These are phyloP conservation scores for Candida pseudofarinosa DNA, from an alignment of 805 yeast genomes.

Conservation along the genomic window DNA sequence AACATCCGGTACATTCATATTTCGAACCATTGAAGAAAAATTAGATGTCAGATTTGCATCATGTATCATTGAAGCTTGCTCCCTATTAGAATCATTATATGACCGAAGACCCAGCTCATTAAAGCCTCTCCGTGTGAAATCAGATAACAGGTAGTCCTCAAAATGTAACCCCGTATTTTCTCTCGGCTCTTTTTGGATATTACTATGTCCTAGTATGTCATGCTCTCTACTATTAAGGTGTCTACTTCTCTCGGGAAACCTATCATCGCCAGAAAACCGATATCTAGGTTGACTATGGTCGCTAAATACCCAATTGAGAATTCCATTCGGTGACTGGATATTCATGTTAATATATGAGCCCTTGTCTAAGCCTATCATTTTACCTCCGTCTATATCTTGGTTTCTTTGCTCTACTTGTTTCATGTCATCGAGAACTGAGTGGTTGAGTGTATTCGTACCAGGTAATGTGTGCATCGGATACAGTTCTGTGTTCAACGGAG, in stretches of 20 bases:
- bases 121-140: neutral
- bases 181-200: too few species aligned
- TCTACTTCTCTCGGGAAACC: neutral
- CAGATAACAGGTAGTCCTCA: neutral
- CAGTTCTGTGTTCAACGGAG: neutral
- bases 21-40: neutral
- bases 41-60: neutral
- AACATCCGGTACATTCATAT: constrained; percentile 21
- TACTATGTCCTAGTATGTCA: too few species aligned
- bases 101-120: neutral
- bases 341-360: neutral
- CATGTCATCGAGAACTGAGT: too few species aligned
- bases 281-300: neutral
- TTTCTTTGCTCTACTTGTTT: neutral
- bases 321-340: neutral
- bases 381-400: neutral
- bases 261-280: neutral
- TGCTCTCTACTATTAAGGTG: neutral
- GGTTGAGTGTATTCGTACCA: neutral
- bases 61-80: neutral
- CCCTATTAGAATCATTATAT: neutral
- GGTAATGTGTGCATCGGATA: neutral
- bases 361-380: neutral
- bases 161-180: neutral
- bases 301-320: neutral